Evolutionary conservation across 345 rosid species (phyloP).

Genomic region (Adansonia digitata): DNA sequence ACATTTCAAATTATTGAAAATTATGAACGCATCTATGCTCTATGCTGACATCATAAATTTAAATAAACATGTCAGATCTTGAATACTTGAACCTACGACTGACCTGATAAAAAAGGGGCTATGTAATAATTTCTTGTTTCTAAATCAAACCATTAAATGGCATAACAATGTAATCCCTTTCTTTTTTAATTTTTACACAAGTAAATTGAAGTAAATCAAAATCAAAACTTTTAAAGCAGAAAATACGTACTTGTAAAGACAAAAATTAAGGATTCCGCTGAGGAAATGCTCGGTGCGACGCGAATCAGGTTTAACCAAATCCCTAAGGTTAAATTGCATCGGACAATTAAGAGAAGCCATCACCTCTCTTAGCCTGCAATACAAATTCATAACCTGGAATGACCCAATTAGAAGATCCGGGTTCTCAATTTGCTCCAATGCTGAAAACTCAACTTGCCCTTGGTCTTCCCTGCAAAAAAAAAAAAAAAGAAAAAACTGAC

Average conservation of each 20-base stretch:
- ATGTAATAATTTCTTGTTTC: background rate
- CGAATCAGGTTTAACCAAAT: conserved; percentile 56
- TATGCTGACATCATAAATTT: background rate
- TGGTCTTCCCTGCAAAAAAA: conserved; percentile 54
- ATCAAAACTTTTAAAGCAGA: background rate
- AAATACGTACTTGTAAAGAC: conserved; percentile 63
- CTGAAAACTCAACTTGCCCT: conserved; percentile 70
- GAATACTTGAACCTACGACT: background rate
- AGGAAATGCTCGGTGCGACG: conserved; percentile 63
- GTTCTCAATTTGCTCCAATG: conserved; percentile 78
- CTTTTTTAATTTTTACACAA: background rate
- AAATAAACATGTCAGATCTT: background rate
- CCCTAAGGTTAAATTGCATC: conserved; percentile 48
- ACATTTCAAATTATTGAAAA: background rate
- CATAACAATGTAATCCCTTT: background rate
- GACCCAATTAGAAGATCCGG: conserved; percentile 71
- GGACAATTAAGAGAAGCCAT: conserved; percentile 51
- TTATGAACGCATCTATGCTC: background rate
- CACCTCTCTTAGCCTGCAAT: conserved; percentile 40
- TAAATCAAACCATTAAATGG: background rate
- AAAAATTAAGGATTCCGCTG: conserved; percentile 73
- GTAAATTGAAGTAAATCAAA: background rate
- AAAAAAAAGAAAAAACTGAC: too few species aligned
- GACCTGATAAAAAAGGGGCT: background rate
- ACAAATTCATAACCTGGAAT: conserved; percentile 39